Conservation (phyloP, 805 yeast species). For the Saturnispora halmiae region DNA sequence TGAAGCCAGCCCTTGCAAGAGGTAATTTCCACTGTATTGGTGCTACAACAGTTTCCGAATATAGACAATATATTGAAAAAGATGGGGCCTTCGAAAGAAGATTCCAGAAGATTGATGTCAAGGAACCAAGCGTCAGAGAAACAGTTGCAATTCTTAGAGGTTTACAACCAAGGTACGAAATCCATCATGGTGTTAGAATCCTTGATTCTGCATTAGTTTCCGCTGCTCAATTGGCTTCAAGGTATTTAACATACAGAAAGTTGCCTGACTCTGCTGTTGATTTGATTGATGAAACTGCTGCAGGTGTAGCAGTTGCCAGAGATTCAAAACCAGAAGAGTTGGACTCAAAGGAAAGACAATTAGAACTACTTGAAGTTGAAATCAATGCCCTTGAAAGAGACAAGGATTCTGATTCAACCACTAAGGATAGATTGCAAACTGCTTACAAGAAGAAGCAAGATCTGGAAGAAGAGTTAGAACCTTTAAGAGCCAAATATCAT, state of each 20-base stretch:
- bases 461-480: constrained; percentile 74
- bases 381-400: constrained; percentile 96
- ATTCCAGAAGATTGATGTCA: constrained; percentile 94
- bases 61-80: constrained; percentile 84
- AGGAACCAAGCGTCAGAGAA: constrained; percentile 85
- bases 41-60: constrained; percentile 94
- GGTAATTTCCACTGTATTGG: constrained; percentile 96
- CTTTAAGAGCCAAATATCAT: constrained; percentile 74
- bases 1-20: constrained; percentile 95
- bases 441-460: constrained; percentile 77
- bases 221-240: constrained; percentile 89
- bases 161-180: constrained; percentile 87
- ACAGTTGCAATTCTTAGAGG: constrained; percentile 96
- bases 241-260: constrained; percentile 90
- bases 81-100: constrained; percentile 99
- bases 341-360: constrained; percentile 86
- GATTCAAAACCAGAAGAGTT: constrained; percentile 97
- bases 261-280: constrained; percentile 97
- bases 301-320: constrained; percentile 95
- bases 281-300: constrained; percentile 91
- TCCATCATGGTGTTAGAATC: constrained; percentile 95
- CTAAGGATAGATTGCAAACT: constrained; percentile 73
- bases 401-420: constrained; percentile 70
- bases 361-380: constrained; percentile 88
- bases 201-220: constrained; percentile 89